Percentiles rank a stretch among this genome's conserved stretches.
Conservation (phyloP, 345 rosid species). For the Hibiscus trionum region DNA sequence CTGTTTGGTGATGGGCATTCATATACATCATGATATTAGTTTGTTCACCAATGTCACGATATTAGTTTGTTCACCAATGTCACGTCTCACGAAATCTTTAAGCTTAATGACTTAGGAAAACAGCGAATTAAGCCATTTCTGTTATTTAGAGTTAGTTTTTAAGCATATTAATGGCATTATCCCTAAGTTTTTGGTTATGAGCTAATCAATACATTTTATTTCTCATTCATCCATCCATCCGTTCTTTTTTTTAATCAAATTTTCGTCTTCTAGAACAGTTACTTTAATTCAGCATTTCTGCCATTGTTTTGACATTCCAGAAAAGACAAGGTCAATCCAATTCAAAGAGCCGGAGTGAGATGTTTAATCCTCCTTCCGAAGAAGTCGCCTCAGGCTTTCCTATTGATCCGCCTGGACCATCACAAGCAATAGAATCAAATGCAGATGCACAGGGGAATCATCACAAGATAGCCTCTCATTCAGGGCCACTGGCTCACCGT, state of each 20-base stretch:
- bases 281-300: background rate
- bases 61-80: background rate
- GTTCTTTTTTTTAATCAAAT: too few relatives aligned
- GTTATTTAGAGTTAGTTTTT: background rate
- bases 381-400: constrained; percentile 99
- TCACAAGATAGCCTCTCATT: constrained; percentile 83
- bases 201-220: background rate
- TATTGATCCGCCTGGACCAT: constrained; percentile 86
- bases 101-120: background rate
- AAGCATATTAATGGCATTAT: background rate
- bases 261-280: background rate
- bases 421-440: constrained; percentile 62
- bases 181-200: too few relatives aligned
- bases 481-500: constrained; percentile 82
- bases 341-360: constrained; percentile 93
- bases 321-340: constrained; percentile 69
- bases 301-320: constrained; percentile 31
- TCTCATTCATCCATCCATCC: too few relatives aligned
- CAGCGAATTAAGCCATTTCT: background rate
- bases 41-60: background rate
- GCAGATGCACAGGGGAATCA: constrained; percentile 51
- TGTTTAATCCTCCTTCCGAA: constrained; percentile 89
- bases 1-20: background rate
- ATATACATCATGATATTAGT: background rate
- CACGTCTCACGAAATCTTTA: background rate